Evolutionary conservation across 2,329 filamentous ascomycete species (phyloP).

Genomic region (Colletotrichum endophyticum): DNA sequence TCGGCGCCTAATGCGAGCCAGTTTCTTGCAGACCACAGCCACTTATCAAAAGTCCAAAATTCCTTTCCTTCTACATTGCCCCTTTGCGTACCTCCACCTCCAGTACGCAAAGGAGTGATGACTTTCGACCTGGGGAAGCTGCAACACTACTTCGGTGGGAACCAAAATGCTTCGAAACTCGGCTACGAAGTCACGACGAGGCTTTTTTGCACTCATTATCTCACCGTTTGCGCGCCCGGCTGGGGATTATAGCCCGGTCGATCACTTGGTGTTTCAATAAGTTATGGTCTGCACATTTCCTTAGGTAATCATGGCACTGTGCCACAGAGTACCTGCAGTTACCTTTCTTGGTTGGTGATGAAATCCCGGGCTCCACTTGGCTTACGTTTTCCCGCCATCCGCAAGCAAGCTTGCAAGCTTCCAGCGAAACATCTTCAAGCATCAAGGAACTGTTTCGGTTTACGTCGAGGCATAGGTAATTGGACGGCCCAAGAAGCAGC

Average conservation of each 20-base stretch:
- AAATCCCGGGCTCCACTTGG: background rate
- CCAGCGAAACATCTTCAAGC: background rate
- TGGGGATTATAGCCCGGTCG: background rate
- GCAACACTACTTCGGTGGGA: background rate
- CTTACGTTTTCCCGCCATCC: background rate
- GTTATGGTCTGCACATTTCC: background rate
- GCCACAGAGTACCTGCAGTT: background rate
- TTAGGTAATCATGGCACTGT: background rate
- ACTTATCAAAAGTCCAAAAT: background rate
- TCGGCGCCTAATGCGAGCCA: background rate
- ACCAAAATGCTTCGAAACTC: background rate
- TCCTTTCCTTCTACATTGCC: background rate
- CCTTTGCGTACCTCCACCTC: too few species aligned
- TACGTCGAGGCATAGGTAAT: background rate
- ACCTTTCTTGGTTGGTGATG: background rate
- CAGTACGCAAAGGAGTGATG: background rate
- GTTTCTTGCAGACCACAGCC: background rate
- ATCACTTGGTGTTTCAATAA: background rate
- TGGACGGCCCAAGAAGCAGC: background rate
- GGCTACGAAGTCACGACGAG: background rate
- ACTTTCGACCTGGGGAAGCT: background rate
- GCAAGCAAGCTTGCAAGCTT: background rate
- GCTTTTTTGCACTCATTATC: background rate
- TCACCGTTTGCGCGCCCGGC: background rate
- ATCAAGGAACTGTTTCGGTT: background rate